Evolutionary conservation across 371 early-diverging fungal genomes (phyloP).

Genomic region (Mucor irregularis): DNA sequence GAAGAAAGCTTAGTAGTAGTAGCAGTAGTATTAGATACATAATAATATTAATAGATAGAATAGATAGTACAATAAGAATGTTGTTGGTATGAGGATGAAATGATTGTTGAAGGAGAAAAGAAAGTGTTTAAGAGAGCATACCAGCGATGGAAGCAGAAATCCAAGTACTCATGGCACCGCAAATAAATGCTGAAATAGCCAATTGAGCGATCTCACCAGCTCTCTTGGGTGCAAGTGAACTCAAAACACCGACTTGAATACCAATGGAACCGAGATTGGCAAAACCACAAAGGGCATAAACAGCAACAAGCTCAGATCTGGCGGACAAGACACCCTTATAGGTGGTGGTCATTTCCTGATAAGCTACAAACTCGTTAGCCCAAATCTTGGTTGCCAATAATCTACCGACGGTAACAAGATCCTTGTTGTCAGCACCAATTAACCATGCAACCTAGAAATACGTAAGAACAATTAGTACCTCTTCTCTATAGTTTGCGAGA

Average conservation of each 20-base stretch:
- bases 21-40: too few relatives aligned
- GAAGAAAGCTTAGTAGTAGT: too few relatives aligned
- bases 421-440: slow-evolving; percentile 66
- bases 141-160: slow-evolving; percentile 81
- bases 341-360: slow-evolving; percentile 39
- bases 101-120: neutral
- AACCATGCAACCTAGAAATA: slow-evolving; percentile 62
- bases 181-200: slow-evolving; percentile 73
- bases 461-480: neutral
- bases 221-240: slow-evolving; percentile 74
- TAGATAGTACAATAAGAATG: neutral
- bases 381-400: slow-evolving; percentile 83
- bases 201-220: slow-evolving; percentile 69
- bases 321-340: slow-evolving; percentile 25
- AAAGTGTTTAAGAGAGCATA: slow-evolving; percentile 51
- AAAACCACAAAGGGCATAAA: slow-evolving; percentile 83
- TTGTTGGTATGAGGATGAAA: neutral
- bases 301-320: slow-evolving; percentile 52
- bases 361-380: slow-evolving; percentile 87
- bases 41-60: too few relatives aligned
- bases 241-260: slow-evolving; percentile 74
- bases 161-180: slow-evolving; percentile 77
- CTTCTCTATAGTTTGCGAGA: neutral
- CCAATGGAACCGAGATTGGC: slow-evolving; percentile 84
- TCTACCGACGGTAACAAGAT: slow-evolving; percentile 61